phyloP scores from a whole-genome alignment of 306 rosid genomes.

The Alnus glutinosa region DNA sequence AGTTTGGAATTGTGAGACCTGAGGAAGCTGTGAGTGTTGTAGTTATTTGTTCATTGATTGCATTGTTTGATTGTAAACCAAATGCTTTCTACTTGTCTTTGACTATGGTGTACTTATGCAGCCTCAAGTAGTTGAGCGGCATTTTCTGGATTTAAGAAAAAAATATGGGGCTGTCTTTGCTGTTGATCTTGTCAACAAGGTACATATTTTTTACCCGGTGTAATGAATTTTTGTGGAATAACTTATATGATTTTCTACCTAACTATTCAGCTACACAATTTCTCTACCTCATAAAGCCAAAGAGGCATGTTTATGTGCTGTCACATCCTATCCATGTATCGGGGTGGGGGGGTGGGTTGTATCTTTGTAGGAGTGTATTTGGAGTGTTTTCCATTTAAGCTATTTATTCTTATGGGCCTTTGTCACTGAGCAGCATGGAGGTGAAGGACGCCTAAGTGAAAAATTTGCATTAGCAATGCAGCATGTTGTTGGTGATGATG shows the following conservation, averaged over 20 bases:
- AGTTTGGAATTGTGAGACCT: slow-evolving; percentile 64
- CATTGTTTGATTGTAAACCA: slow-evolving; percentile 25
- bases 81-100: slow-evolving; percentile 26
- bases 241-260: neutral
- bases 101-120: slow-evolving; percentile 47
- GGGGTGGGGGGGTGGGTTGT: slow-evolving; percentile 12
- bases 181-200: slow-evolving; percentile 92
- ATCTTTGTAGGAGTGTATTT: neutral
- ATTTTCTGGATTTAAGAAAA: slow-evolving; percentile 90
- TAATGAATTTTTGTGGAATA: slow-evolving; percentile 11
- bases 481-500: slow-evolving; percentile 67
- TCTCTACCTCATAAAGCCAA: slow-evolving; percentile 15
- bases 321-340: neutral
- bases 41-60: slow-evolving; percentile 25
- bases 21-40: slow-evolving; percentile 83
- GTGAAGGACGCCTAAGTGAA: slow-evolving; percentile 85
- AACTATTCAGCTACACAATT: slow-evolving; percentile 23
- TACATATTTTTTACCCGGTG: slow-evolving; percentile 30
- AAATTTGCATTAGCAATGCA: slow-evolving; percentile 70
- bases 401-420: slow-evolving; percentile 30
- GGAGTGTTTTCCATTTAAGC: slow-evolving; percentile 25
- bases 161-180: slow-evolving; percentile 89
- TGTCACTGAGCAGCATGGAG: slow-evolving; percentile 76
- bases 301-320: slow-evolving; percentile 12
- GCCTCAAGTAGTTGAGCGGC: slow-evolving; percentile 83